Evolutionary conservation across 169 alveolate species (phyloP), one percentile per base, ranked within the genome.

Genomic region (Babesia ovata): DNA sequence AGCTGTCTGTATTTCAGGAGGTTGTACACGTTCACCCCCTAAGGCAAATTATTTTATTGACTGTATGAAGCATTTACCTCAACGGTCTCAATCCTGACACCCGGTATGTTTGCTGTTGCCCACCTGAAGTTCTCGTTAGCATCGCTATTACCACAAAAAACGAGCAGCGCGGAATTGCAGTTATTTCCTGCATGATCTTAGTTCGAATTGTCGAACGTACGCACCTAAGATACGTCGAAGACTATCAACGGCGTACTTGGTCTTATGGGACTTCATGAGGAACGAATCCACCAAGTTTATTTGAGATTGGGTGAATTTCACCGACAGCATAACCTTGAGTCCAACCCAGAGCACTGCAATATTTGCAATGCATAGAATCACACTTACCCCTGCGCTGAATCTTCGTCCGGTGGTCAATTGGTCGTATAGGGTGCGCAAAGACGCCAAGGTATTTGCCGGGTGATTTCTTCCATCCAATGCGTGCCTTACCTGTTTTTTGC

Each of bases 391-490:
- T 85, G 59, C 92, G 78, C 48, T 81, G 84, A 62, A 83, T 70
- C 39, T 88, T 86, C 33, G 85, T 91, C 63, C 94, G 58, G 74
- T 78, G 90, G 56, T 92, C 96, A 49, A 78, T 82, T 21, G 95
- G 96, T 39, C 96, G 58, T 16, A 91, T 74, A 46, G 96, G 96
- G 49, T 90, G 94, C 22, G 94, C 89, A 60, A 85, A 85, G 21
- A 92, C 96, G 13, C 96, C 96, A 45, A 86, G 60, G 74, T 92
- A 92, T 57, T 92, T 75, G 39, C 96, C 96, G 28, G 94, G 91
- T 8, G 95, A 91, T 86, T 92, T 92, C 50, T 93, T 90, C 95
- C 95, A 87, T 17, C 94, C 95, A 69, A 92, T 91, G 56, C 96
- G 79, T 16, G 96, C 92, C 63, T 82, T 86, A 14, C 96, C 96